Base-by-base conservation (phyloP, 2,329 filamentous ascomycete genomes). In the Stagonosporopsis cucurbitacearum region DNA sequence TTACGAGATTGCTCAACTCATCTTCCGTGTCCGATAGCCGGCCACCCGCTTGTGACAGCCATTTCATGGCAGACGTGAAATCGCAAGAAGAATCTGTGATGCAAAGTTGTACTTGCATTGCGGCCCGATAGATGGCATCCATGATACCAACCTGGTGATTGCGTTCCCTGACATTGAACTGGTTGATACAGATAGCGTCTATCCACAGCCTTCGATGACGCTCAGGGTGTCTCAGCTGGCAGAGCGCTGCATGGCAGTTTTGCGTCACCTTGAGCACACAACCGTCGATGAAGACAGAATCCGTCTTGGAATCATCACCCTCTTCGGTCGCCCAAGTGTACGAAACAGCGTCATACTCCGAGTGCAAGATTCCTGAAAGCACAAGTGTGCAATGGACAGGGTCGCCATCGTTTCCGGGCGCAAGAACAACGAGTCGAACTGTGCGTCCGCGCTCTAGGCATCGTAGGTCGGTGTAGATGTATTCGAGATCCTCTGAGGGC, bases 281-380 rank as follows among this genome's bases (percentile, higher is more conserved):
- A 12, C 35, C 19, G 13, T 39, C 33, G 13, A 23, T 17, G 8
- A 23, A 13, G 1, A 41, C 37, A 19, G 2, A 2, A 2, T 49
- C n/a, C 7, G 26, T 17, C 7, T 33, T 49, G 2, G 22, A 6
- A 6, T 40, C 33, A 9, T 51, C 33, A 1, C 49, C 49, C 8
- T 25, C 17, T 19, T 51, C 33, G 2, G 40, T 51, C 12, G 49
- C 49, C 41, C 40, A 51, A 13, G 49, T 45, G n/a, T 51, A 51
- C 6, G 48, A 51, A 35, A 40, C 25, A 20, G 48, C 28, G 1
- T 50, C 17, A 15, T 42, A 28, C 4, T 22, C n/a, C 4, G 44
- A 37, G 6, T 20, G n/a, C n/a, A 13, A 6, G 3, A 26, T 1
- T 8, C 11, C 44, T 3, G 44, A 20, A 0, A 47, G n/a, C 8